Conservation (phyloP, 805 yeast genomes). For the Vanderwaltozyma yarrowii region DNA sequence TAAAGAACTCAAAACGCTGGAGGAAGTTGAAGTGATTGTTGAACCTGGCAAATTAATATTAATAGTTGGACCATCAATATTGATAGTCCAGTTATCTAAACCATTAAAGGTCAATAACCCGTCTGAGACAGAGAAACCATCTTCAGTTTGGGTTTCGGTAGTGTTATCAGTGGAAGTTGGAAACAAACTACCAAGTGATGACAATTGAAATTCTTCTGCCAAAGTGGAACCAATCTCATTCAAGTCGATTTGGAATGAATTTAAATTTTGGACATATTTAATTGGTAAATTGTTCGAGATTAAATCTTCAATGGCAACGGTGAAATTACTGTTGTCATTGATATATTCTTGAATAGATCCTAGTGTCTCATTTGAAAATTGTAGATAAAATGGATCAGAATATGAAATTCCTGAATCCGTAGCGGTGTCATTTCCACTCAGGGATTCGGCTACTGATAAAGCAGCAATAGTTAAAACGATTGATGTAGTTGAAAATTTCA, state of each 20-base stretch:
- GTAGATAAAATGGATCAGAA: not conserved
- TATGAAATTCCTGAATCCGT: no score
- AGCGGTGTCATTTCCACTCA: not conserved
- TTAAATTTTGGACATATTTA: not conserved
- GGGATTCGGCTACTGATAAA: not conserved
- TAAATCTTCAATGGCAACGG: not conserved
- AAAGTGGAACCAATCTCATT: not conserved
- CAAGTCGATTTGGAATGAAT: no score
- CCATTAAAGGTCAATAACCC: not conserved
- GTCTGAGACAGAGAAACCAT: not conserved
- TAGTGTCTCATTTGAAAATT: not conserved
- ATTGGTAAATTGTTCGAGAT: not conserved
- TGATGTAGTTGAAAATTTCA: not conserved
- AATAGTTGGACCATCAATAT: not conserved
- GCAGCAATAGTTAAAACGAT: not conserved
- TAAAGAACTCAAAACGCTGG: no score
- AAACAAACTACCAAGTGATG: not conserved
- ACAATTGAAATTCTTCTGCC: not conserved
- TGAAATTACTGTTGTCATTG: not conserved
- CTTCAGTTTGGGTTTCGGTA: not conserved
- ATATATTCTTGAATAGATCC: not conserved
- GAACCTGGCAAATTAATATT: conserved; percentile 1
- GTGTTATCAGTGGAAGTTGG: not conserved
- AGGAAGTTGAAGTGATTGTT: no score
- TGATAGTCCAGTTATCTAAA: not conserved